Base-by-base conservation (phyloP, 768 basidiomycete genomes). In the Lactarius hengduanensis region DNA sequence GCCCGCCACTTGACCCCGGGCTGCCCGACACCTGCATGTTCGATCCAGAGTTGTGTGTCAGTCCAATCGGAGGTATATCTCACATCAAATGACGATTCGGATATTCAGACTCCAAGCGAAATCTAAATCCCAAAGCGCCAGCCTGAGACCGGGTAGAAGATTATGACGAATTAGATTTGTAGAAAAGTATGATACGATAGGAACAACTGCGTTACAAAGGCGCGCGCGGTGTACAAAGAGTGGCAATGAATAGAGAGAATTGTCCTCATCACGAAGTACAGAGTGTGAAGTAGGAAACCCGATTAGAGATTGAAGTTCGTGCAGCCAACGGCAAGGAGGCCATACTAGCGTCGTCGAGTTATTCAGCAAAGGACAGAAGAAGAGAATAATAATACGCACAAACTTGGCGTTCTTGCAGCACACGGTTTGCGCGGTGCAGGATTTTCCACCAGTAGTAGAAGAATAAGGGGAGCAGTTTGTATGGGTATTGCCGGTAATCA, bases 231-330 rank as follows among this genome's bases (percentile, higher is more conserved):
- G 30, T 63, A 47, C 56, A 66, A 67, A 59, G 66, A 67, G 53
- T 54, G 66, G 28, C 18, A 47, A 40, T 59, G 53, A 43, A 67
- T 57, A 54, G 66, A 66, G 32, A 62, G 65, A 63, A 54, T 36
- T 61, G n/a, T 62, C 26, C 56, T 38, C 40, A 55, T 50, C 40
- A 40, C 34, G 34, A 26, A 34, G 30, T 9, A 32, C 18, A 57
- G 18, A 38, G 36, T 13, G 18, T 10, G 30, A 36, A 57, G 32
- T 15, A 57, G 6, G 30, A 34, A 22, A 20, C 8, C 2, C 32
- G 9, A 20, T 30, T 32, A 18, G 56, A 57, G 3, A 18, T 57
- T 34, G 8, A 57, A 0, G 16, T 28, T 30, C 16, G 56, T 34
- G 56, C 56, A 57, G n/a, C 56, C 56, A 15, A 57, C 11, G 30